Evolutionary conservation across 371 early-diverging fungal species (phyloP).

Genomic region (Parasitella parasitica): DNA sequence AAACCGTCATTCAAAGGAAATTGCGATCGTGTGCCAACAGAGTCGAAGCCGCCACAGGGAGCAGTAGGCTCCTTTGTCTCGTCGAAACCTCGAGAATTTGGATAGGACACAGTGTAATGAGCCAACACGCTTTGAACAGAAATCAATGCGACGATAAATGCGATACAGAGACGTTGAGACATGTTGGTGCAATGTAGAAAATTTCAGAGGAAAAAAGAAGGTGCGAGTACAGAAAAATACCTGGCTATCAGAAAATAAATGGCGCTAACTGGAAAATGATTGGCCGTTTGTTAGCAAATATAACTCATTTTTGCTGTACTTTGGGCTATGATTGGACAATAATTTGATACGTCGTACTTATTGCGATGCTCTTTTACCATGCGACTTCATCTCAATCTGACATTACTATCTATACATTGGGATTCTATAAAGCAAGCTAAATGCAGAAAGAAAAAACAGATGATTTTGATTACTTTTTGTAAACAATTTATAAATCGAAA

Average conservation of each 20-base stretch:
- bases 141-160: neutral
- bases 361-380: neutral
- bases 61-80: slow-evolving; percentile 48
- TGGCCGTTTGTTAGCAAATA: too few relatives aligned
- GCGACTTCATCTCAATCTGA: too few relatives aligned
- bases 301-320: too few relatives aligned
- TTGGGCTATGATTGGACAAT: neutral
- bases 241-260: too few relatives aligned
- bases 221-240: neutral
- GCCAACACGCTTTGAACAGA: slow-evolving; percentile 25
- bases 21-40: slow-evolving; percentile 33
- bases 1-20: slow-evolving; percentile 54
- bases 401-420: too few relatives aligned
- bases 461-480: too few relatives aligned
- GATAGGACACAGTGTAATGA: slow-evolving; percentile 55
- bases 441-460: too few relatives aligned
- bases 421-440: too few relatives aligned
- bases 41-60: slow-evolving; percentile 56
- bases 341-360: neutral
- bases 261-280: too few relatives aligned
- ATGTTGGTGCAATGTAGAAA: neutral
- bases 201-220: neutral
- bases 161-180: neutral
- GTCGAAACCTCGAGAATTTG: slow-evolving; percentile 53
- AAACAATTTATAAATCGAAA: too few relatives aligned